Base-by-base conservation (phyloP, 495 filamentous ascomycete genomes). In the Penicillium roqueforti region DNA sequence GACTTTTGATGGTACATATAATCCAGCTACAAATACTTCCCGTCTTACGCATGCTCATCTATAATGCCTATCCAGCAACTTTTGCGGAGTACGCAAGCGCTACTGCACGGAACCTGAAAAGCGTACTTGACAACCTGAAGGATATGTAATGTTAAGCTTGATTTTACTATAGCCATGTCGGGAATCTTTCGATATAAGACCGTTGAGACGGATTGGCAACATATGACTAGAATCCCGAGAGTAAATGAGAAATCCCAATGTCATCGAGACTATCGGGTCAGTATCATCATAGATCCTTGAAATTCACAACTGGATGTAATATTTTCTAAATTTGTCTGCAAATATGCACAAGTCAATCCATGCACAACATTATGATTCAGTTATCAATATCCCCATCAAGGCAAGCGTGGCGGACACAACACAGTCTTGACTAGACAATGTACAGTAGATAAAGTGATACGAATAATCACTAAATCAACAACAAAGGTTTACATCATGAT, bases 1-100 rank as follows among this genome's bases (percentile, higher is more conserved):
- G 26, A 68, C 65, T 38, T 20, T 22, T 50, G 67, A 71, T 66
- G 65, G 67, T 67, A 63, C 6, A 47, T n/a, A n/a, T n/a, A n/a
- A 23, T 23, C 2, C 11, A 47, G 13, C 51, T n/a, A 38, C 20
- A 26, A 32, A 46, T 34, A 31, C 40, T 54, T 47, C 22, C 43
- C 31, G 6, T 52, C 25, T 61, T 45, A 51, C 41, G 53, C 22
- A 44, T 57, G 52, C 59, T 55, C 28, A 63, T 56, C 31, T 11
- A 48, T 68, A 47, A 64, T 58, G 16, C 39, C 36, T 47, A 51
- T 53, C 20, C 65, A 69, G 65, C 62, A 40, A 53, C 40, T 16
- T 69, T 69, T 59, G 65, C 63, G 19, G 54, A 67, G 36, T 18
- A 65, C n/a, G 49, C 63, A 57, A 67, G 36, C 40, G 65, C 58